Evolutionary conservation across 805 yeast species (phyloP), one percentile per base, ranked within the genome.

Genomic region (Sugiyamaella floridensis): DNA sequence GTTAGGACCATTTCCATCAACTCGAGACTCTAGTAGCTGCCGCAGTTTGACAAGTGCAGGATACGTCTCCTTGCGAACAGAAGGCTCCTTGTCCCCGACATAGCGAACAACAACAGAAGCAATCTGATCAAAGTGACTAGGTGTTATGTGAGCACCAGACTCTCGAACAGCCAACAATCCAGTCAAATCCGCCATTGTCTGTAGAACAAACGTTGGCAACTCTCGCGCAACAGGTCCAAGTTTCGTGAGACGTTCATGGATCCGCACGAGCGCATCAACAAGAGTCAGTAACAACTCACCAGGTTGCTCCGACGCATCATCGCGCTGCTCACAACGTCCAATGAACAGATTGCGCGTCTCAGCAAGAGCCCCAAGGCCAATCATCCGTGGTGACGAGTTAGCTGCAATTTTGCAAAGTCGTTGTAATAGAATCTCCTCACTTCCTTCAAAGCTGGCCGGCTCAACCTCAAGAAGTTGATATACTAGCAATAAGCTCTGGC

Each of bases 61-160:
- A 53, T 67, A 67, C 2, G 63, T 59, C 40, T 62, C 63, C 47
- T 62, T 56, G 16, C 69, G 61, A n/a, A 67, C 64, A 4, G 44
- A 42, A 14, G 60, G 58, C 43, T 62, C 64, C 14, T 45, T 41
- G 48, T 61, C 59, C 15, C 50, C 51, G 9, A 61, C 34, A 29
- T 55, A 55, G 15, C 29, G 19, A 8, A 53, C 28, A 20, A 58
- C 49, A 8, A 56, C 34, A 14, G 26, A 32, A n/a, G 49, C 48
- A 26, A 58, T 43, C 43, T 18, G 47, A 19, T 1, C 50, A 15
- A 11, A 40, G 12, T n/a, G 12, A 22, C 2, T 32, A 32, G 37
- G 37, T 4, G 37, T 32, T 2, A 32, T 8, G 9, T 32, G 4
- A 32, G 37, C 37, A 32, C 37, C 12, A 10, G 37, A 3, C n/a